phyloP scores from a whole-genome alignment of 352 stramenopile genomes.

The Phytophthora melonis region DNA sequence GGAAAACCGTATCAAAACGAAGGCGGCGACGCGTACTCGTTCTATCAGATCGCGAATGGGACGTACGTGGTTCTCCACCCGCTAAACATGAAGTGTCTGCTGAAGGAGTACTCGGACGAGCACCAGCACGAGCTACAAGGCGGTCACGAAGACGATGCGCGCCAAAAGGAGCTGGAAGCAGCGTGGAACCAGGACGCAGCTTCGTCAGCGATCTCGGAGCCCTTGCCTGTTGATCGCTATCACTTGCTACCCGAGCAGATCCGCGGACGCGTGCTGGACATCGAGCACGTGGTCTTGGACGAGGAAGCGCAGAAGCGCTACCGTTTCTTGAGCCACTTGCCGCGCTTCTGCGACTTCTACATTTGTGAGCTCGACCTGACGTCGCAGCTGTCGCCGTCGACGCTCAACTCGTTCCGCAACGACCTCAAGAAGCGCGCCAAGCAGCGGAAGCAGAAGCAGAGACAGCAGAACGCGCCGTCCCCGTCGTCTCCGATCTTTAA shows the following conservation, averaged over 20 bases:
- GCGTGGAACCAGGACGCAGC: slow-evolving; percentile 42
- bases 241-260: slow-evolving; percentile 67
- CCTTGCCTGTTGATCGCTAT: slow-evolving; percentile 44
- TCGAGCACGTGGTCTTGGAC: slow-evolving; percentile 91
- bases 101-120: slow-evolving; percentile 74
- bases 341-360: slow-evolving; percentile 89
- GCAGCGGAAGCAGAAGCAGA: slow-evolving; percentile 66
- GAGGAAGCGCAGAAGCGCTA: slow-evolving; percentile 86
- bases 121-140: slow-evolving; percentile 34
- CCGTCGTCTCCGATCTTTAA: slow-evolving; percentile 48
- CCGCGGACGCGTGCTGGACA: slow-evolving; percentile 73
- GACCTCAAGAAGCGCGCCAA: slow-evolving; percentile 86
- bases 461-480: slow-evolving; percentile 36
- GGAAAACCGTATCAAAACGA: slow-evolving; percentile 17
- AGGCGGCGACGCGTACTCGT: slow-evolving; percentile 69
- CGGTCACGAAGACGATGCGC: slow-evolving; percentile 14
- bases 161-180: slow-evolving; percentile 36
- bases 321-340: slow-evolving; percentile 88
- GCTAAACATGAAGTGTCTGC: slow-evolving; percentile 90
- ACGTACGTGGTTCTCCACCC: slow-evolving; percentile 91
- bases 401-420: slow-evolving; percentile 60
- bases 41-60: slow-evolving; percentile 88
- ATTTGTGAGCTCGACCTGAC: slow-evolving; percentile 88
- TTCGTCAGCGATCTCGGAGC: slow-evolving; percentile 23
- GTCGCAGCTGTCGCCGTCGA: slow-evolving; percentile 72